Base-by-base conservation (phyloP, 1,284 basidiomycete species). In the Boletellus deceptivus region DNA sequence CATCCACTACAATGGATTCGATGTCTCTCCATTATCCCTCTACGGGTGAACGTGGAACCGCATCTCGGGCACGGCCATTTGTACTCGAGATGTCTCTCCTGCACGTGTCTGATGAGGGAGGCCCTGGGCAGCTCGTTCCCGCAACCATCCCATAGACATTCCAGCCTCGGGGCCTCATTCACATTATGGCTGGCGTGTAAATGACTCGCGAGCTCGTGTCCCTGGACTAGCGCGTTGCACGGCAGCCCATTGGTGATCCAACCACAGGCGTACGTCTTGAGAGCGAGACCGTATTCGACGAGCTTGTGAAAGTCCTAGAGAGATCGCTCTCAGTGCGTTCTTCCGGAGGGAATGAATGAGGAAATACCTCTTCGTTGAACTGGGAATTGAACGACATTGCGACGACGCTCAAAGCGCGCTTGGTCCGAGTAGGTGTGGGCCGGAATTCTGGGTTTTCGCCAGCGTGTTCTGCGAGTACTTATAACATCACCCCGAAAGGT, bases 11-110 rank as follows among this genome's bases (percentile, higher is more conserved):
- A 63, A 2, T 3, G 8, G 13, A 8, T 20, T 31, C 54, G 55
- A 14, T 64, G 62, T 1, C 16, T 0, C 0, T 54, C 46, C 54
- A 69, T 51, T 1, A 50, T 51, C 1, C 59, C 49, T 33, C 52
- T 41, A 10, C 63, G 67, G 2, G 52, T 68, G 45, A 64, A 64
- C 1, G 46, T 3, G 1, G 17, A 2, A 2, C 5, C 10, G 16
- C 62, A 64, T 3, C 17, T 58, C 0, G 57, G 52, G 25, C 62
- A 64, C 0, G 63, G 54, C 63, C 67, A 66, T 3, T 34, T 24
- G 25, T 51, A 53, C 10, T 18, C 40, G 4, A 69, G 54, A 22
- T 64, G 62, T 2, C 3, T 55, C 16, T 64, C 62, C 29, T 64
- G 52, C 3, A 67, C 49, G 18, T 64, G 62, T 2, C 66, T 44